Percentiles rank a stretch among this genome's conserved stretches.
These are phyloP conservation scores for Colletotrichum tabaci DNA, from an alignment of 2,329 filamentous ascomycete genomes.

Conservation along the genomic window DNA sequence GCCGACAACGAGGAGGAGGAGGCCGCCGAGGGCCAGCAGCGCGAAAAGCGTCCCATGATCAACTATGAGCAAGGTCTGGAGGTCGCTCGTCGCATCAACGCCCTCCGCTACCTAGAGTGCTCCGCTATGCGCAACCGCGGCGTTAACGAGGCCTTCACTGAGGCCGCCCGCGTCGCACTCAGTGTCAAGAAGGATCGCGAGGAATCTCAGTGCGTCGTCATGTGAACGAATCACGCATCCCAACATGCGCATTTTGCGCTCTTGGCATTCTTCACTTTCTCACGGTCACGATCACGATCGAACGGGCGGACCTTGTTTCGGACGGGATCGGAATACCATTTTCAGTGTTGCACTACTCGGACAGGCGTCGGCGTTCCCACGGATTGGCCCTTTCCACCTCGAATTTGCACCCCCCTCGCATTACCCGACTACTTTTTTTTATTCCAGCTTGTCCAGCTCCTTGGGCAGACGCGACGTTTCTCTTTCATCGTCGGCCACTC, in stretches of 20 bases:
- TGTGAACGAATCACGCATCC: constrained; percentile 58
- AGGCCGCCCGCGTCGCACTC: constrained; percentile 94
- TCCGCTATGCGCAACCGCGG: constrained; percentile 98
- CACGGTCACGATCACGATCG: constrained; percentile 21
- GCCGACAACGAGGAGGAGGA: constrained; percentile 80
- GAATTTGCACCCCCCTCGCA: constrained; percentile 13
- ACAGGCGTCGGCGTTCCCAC: constrained; percentile 41
- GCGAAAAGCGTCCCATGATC: constrained; percentile 79
- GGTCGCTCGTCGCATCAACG: constrained; percentile 91
- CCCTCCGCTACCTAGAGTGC: constrained; percentile 96
- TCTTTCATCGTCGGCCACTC: constrained; percentile 13
- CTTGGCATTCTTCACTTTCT: constrained; percentile 12
- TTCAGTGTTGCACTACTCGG: constrained; percentile 32
- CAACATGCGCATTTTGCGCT: neutral
- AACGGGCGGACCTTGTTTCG: constrained; percentile 33
- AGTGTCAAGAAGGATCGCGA: constrained; percentile 77
- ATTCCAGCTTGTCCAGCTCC: constrained; percentile 34
- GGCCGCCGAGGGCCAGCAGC: constrained; percentile 55
- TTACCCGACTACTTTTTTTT: constrained; percentile 37
- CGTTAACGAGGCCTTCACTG: constrained; percentile 98
- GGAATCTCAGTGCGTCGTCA: constrained; percentile 72
- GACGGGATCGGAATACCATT: constrained; percentile 21
- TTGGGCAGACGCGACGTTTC: constrained; percentile 31
- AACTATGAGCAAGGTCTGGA: constrained; percentile 93
- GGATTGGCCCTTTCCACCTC: constrained; percentile 33